phyloP scores from a whole-genome alignment of 768 basidiomycete genomes.

The Psilocybe subaeruginosa region DNA sequence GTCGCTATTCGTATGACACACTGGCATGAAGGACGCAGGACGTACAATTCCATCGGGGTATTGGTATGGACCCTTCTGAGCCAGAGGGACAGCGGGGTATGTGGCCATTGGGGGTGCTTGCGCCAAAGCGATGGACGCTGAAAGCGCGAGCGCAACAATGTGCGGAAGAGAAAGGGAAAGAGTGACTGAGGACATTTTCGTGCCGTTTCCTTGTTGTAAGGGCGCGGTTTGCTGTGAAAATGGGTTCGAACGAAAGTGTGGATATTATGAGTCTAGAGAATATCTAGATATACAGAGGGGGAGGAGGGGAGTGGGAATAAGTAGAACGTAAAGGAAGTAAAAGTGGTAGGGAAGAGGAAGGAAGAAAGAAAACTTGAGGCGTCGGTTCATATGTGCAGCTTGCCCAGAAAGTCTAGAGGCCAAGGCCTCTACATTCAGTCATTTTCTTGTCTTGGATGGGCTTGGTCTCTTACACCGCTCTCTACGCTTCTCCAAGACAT shows the following conservation, averaged over 20 bases:
- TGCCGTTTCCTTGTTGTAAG: not conserved
- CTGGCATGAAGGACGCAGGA: constrained; percentile 7
- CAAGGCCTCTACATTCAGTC: not conserved
- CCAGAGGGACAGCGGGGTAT: constrained; percentile 43
- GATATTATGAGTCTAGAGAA: not conserved
- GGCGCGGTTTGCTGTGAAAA: too few species aligned
- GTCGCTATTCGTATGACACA: not conserved
- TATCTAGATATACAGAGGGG: not conserved
- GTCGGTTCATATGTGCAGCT: not conserved
- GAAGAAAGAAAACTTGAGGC: not conserved
- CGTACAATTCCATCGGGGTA: constrained; percentile 46
- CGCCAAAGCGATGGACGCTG: not conserved
- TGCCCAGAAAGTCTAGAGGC: not conserved
- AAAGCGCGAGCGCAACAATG: not conserved
- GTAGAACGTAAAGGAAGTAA: not conserved
- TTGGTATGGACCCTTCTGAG: constrained; percentile 37
- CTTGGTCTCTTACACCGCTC: too few species aligned
- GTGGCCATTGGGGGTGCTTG: constrained; percentile 16
- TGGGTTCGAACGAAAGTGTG: not conserved
- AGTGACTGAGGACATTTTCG: not conserved
- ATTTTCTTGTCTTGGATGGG: too few species aligned
- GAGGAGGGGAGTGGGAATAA: not conserved
- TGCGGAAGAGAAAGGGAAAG: not conserved
- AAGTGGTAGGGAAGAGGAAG: not conserved
- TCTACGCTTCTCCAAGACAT: not conserved